Percentiles rank a stretch among this genome's conserved stretches.
Evolutionary conservation across 2,329 filamentous ascomycete species (phyloP).

Genomic region (Clonostachys rosea): DNA sequence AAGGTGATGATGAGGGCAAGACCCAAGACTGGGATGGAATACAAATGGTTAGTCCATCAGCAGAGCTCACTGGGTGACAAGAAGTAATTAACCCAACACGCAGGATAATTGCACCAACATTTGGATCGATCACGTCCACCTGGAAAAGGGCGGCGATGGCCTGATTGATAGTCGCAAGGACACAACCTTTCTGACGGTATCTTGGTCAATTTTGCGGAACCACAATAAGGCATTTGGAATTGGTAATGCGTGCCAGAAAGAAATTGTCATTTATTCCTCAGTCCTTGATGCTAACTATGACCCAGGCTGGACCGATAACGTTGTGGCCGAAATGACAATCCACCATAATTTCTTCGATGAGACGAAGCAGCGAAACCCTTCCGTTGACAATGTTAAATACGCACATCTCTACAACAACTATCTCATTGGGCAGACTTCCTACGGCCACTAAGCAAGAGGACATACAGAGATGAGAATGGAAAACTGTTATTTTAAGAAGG

Average conservation of each 20-base stretch:
- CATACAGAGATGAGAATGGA: constrained; percentile 14
- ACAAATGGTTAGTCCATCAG: constrained; percentile 5
- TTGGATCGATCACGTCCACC: constrained; percentile 16
- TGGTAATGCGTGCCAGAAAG: constrained; percentile 4
- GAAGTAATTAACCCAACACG: no score
- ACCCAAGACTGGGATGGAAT: constrained; percentile 15
- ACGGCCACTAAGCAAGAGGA: constrained; percentile 15
- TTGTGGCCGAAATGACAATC: constrained; percentile 11
- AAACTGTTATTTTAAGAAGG: constrained; percentile 15
- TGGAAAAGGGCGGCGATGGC: constrained; percentile 14
- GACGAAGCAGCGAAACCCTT: constrained; percentile 15
- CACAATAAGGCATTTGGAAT: constrained; percentile 18
- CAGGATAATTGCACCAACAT: constrained; percentile 10
- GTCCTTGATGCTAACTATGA: constrained; percentile 1
- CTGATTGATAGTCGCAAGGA: constrained; percentile 16
- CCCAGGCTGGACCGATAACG: constrained; percentile 14
- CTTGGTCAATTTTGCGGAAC: constrained; percentile 13
- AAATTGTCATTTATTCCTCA: not conserved
- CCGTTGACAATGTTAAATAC: constrained; percentile 13
- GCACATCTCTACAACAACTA: constrained; percentile 19
- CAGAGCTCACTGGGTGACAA: no score
- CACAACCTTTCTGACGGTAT: constrained; percentile 15
- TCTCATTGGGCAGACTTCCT: constrained; percentile 11
- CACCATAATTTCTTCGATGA: constrained; percentile 16
- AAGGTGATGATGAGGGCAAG: constrained; percentile 11